phyloP scores from a whole-genome alignment of 495 filamentous ascomycete species.

The Jackrogersella minutella region DNA sequence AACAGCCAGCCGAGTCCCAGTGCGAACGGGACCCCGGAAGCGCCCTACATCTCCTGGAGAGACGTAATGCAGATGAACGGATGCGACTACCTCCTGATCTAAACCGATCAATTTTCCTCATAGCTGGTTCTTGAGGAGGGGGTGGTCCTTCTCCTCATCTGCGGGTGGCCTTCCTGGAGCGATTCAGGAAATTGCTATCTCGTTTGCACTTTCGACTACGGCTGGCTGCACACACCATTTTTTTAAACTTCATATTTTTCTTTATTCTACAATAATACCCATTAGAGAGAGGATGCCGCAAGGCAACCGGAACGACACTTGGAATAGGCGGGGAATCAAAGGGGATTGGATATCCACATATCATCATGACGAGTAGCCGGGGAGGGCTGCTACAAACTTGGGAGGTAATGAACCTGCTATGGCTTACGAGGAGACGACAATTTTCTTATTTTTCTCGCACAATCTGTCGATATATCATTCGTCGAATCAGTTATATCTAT shows the following conservation, averaged over 20 bases:
- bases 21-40: slow-evolving; percentile 49
- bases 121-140: slow-evolving; percentile 50
- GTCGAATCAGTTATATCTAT: slow-evolving; percentile 39
- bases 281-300: slow-evolving; percentile 48
- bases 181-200: slow-evolving; percentile 45
- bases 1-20: slow-evolving; percentile 50
- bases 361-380: slow-evolving; percentile 26
- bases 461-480: slow-evolving; percentile 33
- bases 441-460: slow-evolving; percentile 33
- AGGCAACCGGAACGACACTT: slow-evolving; percentile 50
- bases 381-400: slow-evolving; percentile 26
- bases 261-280: slow-evolving; percentile 33
- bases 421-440: slow-evolving; percentile 45
- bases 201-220: slow-evolving; percentile 35
- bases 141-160: slow-evolving; percentile 40
- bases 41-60: slow-evolving; percentile 84
- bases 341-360: slow-evolving; percentile 38
- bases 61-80: slow-evolving; percentile 91
- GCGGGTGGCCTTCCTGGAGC: slow-evolving; percentile 41
- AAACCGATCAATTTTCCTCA: slow-evolving; percentile 47
- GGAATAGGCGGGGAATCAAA: slow-evolving; percentile 31
- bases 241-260: slow-evolving; percentile 16
- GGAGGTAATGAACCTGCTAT: slow-evolving; percentile 45
- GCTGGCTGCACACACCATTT: slow-evolving; percentile 23
- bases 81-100: slow-evolving; percentile 94